These are phyloP conservation scores for Salisapilia sapeloensis DNA, from an alignment of 352 stramenopile genomes.

Conservation along the genomic window DNA sequence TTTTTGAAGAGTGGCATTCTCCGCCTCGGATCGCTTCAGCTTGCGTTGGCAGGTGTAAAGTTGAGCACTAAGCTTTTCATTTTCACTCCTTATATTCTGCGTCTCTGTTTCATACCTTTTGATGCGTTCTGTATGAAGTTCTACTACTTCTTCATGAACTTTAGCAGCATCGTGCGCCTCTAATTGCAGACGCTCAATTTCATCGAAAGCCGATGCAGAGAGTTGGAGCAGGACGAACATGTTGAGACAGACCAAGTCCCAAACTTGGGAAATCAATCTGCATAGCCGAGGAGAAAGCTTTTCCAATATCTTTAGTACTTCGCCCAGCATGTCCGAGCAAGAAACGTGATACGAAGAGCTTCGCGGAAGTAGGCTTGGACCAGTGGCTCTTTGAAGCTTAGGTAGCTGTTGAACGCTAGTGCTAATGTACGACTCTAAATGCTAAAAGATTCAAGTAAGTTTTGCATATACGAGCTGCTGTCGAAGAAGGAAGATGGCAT, in stretches of 20 bases:
- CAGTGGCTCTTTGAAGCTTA: conserved; percentile 7
- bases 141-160: conserved; percentile 12
- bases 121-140: conserved; percentile 10
- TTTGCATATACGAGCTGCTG: too few species aligned
- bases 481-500: too few species aligned
- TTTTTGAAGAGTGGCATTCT: conserved; percentile 28
- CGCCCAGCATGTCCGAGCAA: conserved; percentile 32
- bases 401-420: conserved; percentile 31
- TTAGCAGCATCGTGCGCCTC: conserved; percentile 11
- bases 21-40: conserved; percentile 20
- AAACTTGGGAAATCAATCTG: conserved; percentile 29
- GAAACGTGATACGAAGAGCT: conserved; percentile 26
- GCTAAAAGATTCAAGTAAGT: too few species aligned
- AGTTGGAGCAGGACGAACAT: conserved; percentile 44
- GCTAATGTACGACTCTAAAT: conserved; percentile 39
- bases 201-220: conserved; percentile 13
- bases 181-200: conserved; percentile 11
- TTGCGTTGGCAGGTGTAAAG: conserved; percentile 32
- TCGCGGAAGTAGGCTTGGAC: conserved; percentile 15
- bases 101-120: conserved; percentile 20
- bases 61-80: conserved; percentile 24
- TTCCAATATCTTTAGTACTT: conserved; percentile 18
- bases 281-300: conserved; percentile 27
- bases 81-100: conserved; percentile 11
- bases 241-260: conserved; percentile 45